Base-by-base conservation (phyloP, 495 filamentous ascomycete species). In the Podospora bellae-mahoneyi region DNA sequence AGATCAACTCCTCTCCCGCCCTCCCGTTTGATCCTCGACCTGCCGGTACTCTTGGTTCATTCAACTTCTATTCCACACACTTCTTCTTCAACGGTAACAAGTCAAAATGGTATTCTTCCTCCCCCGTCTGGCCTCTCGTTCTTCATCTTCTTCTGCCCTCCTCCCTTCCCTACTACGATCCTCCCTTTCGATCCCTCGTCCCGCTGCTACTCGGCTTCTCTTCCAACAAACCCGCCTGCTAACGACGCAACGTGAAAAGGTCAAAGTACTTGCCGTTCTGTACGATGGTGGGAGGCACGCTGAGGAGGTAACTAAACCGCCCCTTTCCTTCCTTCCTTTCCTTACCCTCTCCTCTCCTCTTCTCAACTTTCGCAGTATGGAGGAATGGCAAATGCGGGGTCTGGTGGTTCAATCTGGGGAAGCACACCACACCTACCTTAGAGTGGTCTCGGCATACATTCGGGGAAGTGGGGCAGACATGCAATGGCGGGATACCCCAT, bases 201-300 rank as follows among this genome's bases (percentile, higher is more conserved):
- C 30, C 7, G 30, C 4, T 32, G 30, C 30, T 44, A 30, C 5
- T 18, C 61, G 4, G 55, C 55, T 58, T 58, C n/a, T 39, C 60
- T 56, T 15, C n/a, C 61, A 75, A 73, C 75, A 76, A 32, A 19
- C 19, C 16, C 81, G 79, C 65, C 65, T 80, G 77, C 82, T 84
- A 74, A 84, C 82, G 62, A 79, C 76, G 58, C 62, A 69, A 72
- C 81, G 78, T 77, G 79, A 83, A 84, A 79, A 84, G 83, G 83
- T 85, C 78, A 87, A 87, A 76, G 84, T 87, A 69, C 80, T 87
- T 64, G 70, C 79, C 66, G 82, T 86, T 64, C 77, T 87, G 65
- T 87, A 87, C 77, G 85, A 87, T 70, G 85, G 85, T 63, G 78
- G 81, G 70, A 73, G 79, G 73, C 82, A 84, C 74, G 83, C 81